These are phyloP conservation scores for Cairneyella variabilis DNA, from an alignment of 495 filamentous ascomycete genomes.

Conservation along the genomic window DNA sequence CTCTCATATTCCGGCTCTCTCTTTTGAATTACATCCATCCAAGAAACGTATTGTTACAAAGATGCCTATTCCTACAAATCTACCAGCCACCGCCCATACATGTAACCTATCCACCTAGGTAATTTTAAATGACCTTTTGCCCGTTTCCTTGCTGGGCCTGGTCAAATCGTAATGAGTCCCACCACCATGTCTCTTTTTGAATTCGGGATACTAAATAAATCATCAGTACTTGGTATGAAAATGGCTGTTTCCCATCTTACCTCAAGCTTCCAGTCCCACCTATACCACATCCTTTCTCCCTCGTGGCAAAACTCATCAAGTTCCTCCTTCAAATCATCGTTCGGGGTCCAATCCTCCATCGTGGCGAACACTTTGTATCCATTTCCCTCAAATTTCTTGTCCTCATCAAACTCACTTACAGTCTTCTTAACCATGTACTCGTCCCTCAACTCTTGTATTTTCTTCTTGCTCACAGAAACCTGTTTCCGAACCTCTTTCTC, in stretches of 20 bases:
- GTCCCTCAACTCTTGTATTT: not conserved
- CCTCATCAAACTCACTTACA: too few species aligned
- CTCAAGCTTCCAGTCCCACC: conserved; percentile 14
- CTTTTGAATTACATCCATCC: too few species aligned
- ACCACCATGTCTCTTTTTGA: conserved; percentile 7
- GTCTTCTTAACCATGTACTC: not conserved
- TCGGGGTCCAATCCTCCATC: not conserved
- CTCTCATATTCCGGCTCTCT: too few species aligned
- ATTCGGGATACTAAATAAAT: conserved; percentile 1
- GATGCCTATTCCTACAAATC: too few species aligned
- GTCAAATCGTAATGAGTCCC: conserved; percentile 11
- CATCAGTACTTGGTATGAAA: not conserved
- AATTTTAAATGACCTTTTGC: too few species aligned
- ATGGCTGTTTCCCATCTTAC: not conserved
- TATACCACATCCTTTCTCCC: not conserved
- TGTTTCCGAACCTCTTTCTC: conserved; percentile 6
- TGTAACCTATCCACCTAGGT: too few species aligned
- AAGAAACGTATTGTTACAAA: too few species aligned
- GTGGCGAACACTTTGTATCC: conserved; percentile 2
- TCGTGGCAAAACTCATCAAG: too few species aligned
- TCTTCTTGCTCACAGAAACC: not conserved
- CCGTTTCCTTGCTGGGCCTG: conserved; percentile 13
- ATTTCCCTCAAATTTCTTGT: too few species aligned
- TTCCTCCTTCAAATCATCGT: not conserved
- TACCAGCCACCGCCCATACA: too few species aligned